phyloP scores from a whole-genome alignment of 805 yeast genomes.

The Phaffomyces antillensis region DNA sequence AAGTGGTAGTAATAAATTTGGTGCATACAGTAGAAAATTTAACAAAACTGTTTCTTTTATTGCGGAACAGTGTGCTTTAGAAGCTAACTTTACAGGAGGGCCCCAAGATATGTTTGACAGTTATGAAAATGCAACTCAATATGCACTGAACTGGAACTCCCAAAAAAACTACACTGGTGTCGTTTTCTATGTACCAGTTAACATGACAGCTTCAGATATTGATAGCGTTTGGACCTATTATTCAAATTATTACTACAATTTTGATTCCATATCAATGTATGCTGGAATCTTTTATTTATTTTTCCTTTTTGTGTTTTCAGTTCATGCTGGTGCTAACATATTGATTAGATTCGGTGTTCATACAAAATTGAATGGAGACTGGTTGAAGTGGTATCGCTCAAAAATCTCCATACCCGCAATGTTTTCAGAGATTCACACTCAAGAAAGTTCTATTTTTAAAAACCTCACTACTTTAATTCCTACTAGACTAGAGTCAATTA shows the following conservation, averaged over 20 bases:
- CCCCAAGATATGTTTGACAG: constrained; percentile 18
- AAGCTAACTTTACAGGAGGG: neutral
- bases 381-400: neutral
- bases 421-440: constrained; percentile 13
- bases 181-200: neutral
- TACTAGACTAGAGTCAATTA: constrained; percentile 21
- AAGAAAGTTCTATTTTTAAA: neutral
- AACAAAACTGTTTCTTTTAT: constrained; percentile 6
- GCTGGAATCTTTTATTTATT: constrained; percentile 29
- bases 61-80: neutral
- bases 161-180: neutral
- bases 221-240: neutral
- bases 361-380: constrained; percentile 13
- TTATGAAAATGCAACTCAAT: constrained; percentile 26
- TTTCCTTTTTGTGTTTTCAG: constrained; percentile 32
- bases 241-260: constrained; percentile 10
- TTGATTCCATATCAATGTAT: constrained; percentile 15
- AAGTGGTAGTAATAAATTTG: constrained; percentile 7
- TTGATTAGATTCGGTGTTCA: constrained; percentile 20
- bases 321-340: constrained; percentile 28
- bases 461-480: constrained; percentile 15
- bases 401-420: constrained; percentile 18
- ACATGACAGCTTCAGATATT: neutral
- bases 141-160: constrained; percentile 2
- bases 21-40: constrained; percentile 8